phyloP scores from a whole-genome alignment of 176 grass and related monocot genomes.

The Pontederia paniculata region DNA sequence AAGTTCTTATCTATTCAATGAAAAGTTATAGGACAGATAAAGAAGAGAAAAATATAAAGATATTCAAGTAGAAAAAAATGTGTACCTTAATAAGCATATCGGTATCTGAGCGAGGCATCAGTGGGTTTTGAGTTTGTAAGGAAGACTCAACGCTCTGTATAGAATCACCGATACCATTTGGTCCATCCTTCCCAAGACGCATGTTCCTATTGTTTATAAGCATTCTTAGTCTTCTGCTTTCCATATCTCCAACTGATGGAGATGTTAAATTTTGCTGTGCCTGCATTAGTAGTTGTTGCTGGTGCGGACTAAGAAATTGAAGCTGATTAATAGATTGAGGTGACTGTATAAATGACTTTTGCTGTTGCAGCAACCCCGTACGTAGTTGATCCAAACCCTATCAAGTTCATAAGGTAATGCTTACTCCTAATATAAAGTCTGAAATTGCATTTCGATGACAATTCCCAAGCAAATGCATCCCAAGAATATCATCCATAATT shows the following conservation, averaged over 20 bases:
- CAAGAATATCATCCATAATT: no score
- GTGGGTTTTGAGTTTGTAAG: conserved; percentile 39
- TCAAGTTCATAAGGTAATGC: conserved; percentile 4
- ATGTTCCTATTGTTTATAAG: conserved; percentile 64
- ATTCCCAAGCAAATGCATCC: no score
- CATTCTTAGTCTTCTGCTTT: conserved; percentile 68
- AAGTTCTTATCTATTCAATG: neutral
- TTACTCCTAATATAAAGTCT: no score
- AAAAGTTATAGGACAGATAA: neutral
- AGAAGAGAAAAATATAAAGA: conserved; percentile 9
- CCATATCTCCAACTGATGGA: conserved; percentile 63
- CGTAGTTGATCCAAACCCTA: conserved; percentile 68
- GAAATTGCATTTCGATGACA: no score
- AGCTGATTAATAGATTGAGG: conserved; percentile 60
- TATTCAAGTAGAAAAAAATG: conserved; percentile 11
- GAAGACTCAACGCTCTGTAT: conserved; percentile 64
- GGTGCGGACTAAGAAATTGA: conserved; percentile 55
- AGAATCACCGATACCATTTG: conserved; percentile 52
- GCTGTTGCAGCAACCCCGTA: conserved; percentile 48
- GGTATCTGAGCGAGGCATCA: conserved; percentile 32
- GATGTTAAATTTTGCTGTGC: conserved; percentile 68
- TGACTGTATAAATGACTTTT: conserved; percentile 60
- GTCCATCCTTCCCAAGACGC: conserved; percentile 54
- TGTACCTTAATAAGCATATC: conserved; percentile 72
- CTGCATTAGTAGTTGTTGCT: conserved; percentile 65